Conservation (phyloP, 2,329 filamentous ascomycete genomes). For the Phialocephala sp. region DNA sequence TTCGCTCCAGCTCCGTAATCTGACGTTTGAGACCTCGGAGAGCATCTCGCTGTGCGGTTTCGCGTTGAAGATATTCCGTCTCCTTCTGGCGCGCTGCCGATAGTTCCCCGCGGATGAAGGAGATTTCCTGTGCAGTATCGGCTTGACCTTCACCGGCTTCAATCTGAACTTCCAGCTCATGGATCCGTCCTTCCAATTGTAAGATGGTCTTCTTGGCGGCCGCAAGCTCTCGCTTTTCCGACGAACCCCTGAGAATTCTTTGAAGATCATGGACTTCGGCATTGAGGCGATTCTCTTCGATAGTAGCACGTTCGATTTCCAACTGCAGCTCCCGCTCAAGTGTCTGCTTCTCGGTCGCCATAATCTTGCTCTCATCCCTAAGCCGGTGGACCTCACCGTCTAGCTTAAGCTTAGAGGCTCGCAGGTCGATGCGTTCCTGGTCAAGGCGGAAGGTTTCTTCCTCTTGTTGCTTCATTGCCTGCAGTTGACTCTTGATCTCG, state of each 20-base stretch:
- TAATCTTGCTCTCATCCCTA: constrained; percentile 64
- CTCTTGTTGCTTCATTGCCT: constrained; percentile 58
- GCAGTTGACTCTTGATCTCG: constrained; percentile 66
- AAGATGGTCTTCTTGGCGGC: constrained; percentile 64
- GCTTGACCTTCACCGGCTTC: constrained; percentile 46
- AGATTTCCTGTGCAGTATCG: constrained; percentile 58
- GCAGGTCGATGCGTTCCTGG: constrained; percentile 71
- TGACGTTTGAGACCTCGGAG: constrained; percentile 69
- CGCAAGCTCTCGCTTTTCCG: constrained; percentile 51
- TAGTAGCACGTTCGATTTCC: constrained; percentile 68
- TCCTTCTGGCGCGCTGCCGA: constrained; percentile 69
- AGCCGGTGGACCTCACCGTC: constrained; percentile 70
- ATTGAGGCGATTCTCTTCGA: constrained; percentile 68
- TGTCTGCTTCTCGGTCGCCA: constrained; percentile 61
- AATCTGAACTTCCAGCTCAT: constrained; percentile 51
- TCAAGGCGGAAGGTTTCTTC: constrained; percentile 67
- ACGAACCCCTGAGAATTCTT: constrained; percentile 43
- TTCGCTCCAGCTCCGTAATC: constrained; percentile 69
- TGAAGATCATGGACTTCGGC: constrained; percentile 61
- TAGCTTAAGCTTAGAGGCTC: constrained; percentile 69
- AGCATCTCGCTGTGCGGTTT: constrained; percentile 65
- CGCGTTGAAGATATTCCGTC: constrained; percentile 67
- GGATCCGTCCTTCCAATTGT: constrained; percentile 64
- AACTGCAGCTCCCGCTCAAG: constrained; percentile 68
- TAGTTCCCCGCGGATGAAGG: constrained; percentile 66